Evolutionary conservation across 1,284 basidiomycete genomes (phyloP), one percentile per base, ranked within the genome.

Genomic region (Boletus holoroseus): DNA sequence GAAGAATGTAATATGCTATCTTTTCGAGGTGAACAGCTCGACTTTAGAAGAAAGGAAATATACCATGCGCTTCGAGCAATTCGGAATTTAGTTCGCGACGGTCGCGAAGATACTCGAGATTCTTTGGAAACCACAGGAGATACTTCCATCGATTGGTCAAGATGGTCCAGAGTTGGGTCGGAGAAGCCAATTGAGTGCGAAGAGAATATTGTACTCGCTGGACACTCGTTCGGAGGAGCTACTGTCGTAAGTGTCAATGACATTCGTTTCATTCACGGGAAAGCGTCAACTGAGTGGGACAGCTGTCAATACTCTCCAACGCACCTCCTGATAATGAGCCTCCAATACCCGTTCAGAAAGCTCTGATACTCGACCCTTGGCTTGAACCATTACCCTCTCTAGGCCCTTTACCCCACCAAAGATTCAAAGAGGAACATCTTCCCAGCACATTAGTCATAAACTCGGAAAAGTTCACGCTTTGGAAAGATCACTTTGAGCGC

Each of bases 181-280:
- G 54, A 58, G 48, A 56, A 62, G 20, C 59, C 67, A 57, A 68
- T 83, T 15, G 66, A 69, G 58, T 69, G 68, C 61, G 66, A 74
- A 32, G 61, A 72, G 32, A 65, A 78, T 39, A 61, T 88, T 7
- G 63, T 71, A 11, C 71, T 89, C 24, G 72, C 78, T 0, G 88
- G 86, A 0, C 88, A 91, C 63, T 88, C 85, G 1, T 91, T 91
- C 59, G 88, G 88, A 20, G 87, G 83, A 7, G 83, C 84, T 40
- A 88, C 87, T 5, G 67, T 82, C 39, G 85, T 86, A 60, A 60
- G 79, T 72, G 12, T 55, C 40, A 53, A 44, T 28, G 47, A 39
- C 12, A 49, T 35, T 47, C 55, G 31, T 35, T 26, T 47, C 45
- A 20, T 46, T 42, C 38, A 36, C 9, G 44, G 16, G 5, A 41